These are phyloP conservation scores for Diutina scorzettiae DNA, from an alignment of 1,139 yeast species.

Conservation along the genomic window DNA sequence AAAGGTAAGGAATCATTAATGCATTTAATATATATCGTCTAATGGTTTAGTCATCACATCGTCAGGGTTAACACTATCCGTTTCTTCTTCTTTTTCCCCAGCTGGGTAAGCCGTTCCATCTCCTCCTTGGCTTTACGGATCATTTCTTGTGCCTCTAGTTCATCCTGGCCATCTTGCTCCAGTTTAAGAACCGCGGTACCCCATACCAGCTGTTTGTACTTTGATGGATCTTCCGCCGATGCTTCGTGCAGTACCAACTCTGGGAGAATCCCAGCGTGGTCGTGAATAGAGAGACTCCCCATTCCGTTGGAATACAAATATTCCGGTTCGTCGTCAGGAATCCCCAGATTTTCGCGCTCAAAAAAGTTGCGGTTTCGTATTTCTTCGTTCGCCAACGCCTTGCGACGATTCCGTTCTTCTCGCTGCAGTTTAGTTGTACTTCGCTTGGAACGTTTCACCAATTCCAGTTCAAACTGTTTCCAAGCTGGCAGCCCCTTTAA, in stretches of 20 bases:
- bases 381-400: slow-evolving; percentile 56
- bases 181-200: slow-evolving; percentile 43
- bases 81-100: slow-evolving; percentile 23
- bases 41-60: not conserved
- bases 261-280: slow-evolving; percentile 5
- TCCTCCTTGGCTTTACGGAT: slow-evolving; percentile 38
- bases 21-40: not conserved
- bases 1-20: not conserved
- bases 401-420: slow-evolving; percentile 54
- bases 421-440: slow-evolving; percentile 41
- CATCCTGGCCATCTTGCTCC: slow-evolving; percentile 15
- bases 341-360: slow-evolving; percentile 38
- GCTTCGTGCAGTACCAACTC: slow-evolving; percentile 2
- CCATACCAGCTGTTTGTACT: slow-evolving; percentile 41
- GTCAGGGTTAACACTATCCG: slow-evolving; percentile 2
- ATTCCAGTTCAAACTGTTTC: slow-evolving; percentile 43
- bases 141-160: slow-evolving; percentile 32
- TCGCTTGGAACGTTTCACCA: slow-evolving; percentile 45
- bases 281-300: slow-evolving; percentile 23
- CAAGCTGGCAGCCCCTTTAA: slow-evolving; percentile 37
- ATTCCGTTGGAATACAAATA: slow-evolving; percentile 10
- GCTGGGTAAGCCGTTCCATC: slow-evolving; percentile 15
- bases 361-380: slow-evolving; percentile 42
- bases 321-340: slow-evolving; percentile 10
- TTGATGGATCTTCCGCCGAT: slow-evolving; percentile 9